Evolutionary conservation across 441 rosid genomes (phyloP), one percentile per base, ranked within the genome.

Genomic region (Bruguiera hainesii): DNA sequence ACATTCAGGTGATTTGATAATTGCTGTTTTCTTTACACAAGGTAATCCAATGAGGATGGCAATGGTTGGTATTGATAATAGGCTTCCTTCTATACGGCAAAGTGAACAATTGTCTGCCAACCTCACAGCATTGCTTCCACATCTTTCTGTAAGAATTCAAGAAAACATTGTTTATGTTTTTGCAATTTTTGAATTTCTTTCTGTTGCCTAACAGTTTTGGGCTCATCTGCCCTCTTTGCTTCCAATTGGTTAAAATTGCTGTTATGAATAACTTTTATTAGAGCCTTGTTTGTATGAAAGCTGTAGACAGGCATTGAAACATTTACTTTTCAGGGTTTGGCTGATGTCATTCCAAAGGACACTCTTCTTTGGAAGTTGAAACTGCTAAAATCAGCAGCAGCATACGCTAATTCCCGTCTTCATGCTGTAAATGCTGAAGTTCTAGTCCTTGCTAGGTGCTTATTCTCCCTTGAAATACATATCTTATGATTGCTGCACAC

Each of bases 41-140:
- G 99, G 97, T 65, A 78, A 90, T 75, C 99, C 96, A 23, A 3
- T 87, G 74, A 86, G 87, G 85, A 86, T 95, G 94, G 90, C 87
- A 25, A 71, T 71, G 70, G 87, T 80, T 73, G 79, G 81, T 74
- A 72, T 88, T 20, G 79, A 80, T 26, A 51, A 64, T 61, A 84
- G 64, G 71, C 84, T 87, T 76, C 93, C 97, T 60, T 75, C 80
- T 9, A 63, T 79, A 42, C 5, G 69, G 69, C 79, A 73, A 71
- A 51, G 80, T 23, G 82, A 81, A 39, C 75, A 75, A 60, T 58
- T 95, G 68, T 84, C 87, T 48, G 68, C 56, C 28, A 91, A 81
- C 71, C 89, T 91, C 66, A 71, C 82, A 63, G 72, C 92, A 69
- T 65, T 90, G 80, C 84, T 95, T 26, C 88, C 91, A 29, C 72